Evolutionary conservation across 1,139 yeast species (phyloP).

Genomic region (Kodamaea fungicola): DNA sequence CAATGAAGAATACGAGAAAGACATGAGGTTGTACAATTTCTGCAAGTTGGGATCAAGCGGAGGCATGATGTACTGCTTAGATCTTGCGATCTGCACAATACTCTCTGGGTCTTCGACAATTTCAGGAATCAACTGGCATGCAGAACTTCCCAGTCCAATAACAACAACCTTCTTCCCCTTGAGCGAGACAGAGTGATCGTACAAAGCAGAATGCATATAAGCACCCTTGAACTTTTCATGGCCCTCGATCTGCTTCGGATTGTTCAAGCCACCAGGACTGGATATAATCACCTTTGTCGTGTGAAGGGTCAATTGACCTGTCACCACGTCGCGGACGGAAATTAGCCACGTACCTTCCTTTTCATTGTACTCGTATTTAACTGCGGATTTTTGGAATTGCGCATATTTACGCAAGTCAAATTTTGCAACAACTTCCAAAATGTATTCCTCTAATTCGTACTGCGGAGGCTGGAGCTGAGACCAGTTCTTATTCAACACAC

Average conservation of each 20-base stretch:
- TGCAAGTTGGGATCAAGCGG: constrained; percentile 28
- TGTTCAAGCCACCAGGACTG: constrained; percentile 40
- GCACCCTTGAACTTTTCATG: constrained; percentile 41
- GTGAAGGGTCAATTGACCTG: constrained; percentile 26
- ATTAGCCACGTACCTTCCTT: constrained; percentile 35
- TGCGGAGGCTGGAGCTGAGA: constrained; percentile 46
- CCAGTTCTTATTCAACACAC: constrained; percentile 43
- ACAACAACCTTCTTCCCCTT: constrained; percentile 21
- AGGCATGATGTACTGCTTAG: constrained; percentile 40
- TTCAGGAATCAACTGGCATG: constrained; percentile 22
- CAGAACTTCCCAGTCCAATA: constrained; percentile 25
- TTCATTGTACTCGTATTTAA: constrained; percentile 29
- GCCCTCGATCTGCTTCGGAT: constrained; percentile 34
- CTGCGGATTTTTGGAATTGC: constrained; percentile 24
- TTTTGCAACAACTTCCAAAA: constrained; percentile 35
- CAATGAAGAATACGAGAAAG: constrained; percentile 26
- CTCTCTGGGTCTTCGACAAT: constrained; percentile 28
- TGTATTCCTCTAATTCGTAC: constrained; percentile 46
- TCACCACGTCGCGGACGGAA: constrained; percentile 27
- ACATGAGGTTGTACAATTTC: constrained; percentile 20
- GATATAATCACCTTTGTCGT: constrained; percentile 29
- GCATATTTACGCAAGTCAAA: constrained; percentile 30
- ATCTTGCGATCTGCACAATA: constrained; percentile 33
- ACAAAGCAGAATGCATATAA: constrained; percentile 48
- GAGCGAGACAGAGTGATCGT: constrained; percentile 41